Base-by-base conservation (phyloP, 768 basidiomycete species). In the Boletus edulis region DNA sequence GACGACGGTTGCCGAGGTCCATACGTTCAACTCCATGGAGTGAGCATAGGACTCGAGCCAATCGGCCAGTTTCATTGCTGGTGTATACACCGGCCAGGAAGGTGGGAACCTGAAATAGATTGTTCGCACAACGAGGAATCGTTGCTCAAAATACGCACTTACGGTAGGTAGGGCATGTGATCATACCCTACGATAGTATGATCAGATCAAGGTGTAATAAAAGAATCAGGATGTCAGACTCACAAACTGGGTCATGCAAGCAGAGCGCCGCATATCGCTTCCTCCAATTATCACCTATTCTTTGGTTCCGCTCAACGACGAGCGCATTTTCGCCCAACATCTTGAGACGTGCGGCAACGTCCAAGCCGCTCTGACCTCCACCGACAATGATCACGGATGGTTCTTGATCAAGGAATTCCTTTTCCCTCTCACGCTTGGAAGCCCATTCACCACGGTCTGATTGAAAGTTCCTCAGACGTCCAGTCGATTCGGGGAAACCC, bases 41-140 rank as follows among this genome's bases (percentile, higher is more conserved):
- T 81, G 75, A 1, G 82, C 84, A 62, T 86, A 88, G 52, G 68
- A 74, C 68, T 87, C 86, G 3, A 89, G 75, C 84, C 84, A 87
- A 55, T 83, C 80, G 0, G 85, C 86, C 14, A 88, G 67, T 78
- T 85, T 62, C 43, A 60, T 20, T 14, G 84, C 83, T 5, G 84
- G 83, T 4, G 77, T 74, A 46, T 75, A 85, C 5, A 81, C 77
- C 1, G 82, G 83, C 84, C 84, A 85, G 17, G 77, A 78, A 2
- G 76, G 59, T 5, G 84, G 85, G 68, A 84, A 85, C 22, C 82
- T 83, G 32, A 20, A 42, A 41, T 9, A 3, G 10, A 9, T 34
- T 35, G 9, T n/a, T 49, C 20, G 13, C 39, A 48, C 22, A 24
- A 6, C 4, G 24, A 20, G n/a, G 38, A 10, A 4, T 32, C 39